Percentiles rank a stretch among this genome's conserved stretches.
Conservation (phyloP, 2,329 filamentous ascomycete genomes). For the Ceratocystis diversiconidia region DNA sequence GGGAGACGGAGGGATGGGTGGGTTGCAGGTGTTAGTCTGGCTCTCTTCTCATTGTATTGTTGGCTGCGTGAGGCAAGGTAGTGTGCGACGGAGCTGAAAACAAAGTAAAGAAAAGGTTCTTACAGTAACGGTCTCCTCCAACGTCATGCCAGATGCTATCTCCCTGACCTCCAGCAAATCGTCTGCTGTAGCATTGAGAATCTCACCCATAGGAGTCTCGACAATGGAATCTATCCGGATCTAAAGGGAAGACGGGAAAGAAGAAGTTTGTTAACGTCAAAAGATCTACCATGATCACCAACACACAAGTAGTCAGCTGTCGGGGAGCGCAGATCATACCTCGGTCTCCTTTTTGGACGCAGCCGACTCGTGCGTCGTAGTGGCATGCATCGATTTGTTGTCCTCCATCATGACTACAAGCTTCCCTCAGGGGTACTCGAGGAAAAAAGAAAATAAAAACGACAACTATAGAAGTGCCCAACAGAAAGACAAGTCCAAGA, state of each 20-base stretch:
- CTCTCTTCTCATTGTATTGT: background rate
- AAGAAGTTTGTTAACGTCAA: background rate
- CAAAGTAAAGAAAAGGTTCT: slow-evolving; percentile 1
- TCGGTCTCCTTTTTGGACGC: slow-evolving; percentile 1
- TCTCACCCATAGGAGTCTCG: slow-evolving; percentile 3
- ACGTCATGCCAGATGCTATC: slow-evolving; percentile 25
- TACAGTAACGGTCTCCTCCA: slow-evolving; percentile 26
- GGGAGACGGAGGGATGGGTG: background rate
- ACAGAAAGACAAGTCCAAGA: background rate
- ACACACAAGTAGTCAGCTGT: background rate
- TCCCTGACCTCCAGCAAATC: slow-evolving; percentile 33
- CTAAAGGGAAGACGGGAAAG: background rate
- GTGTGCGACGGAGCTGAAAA: too few species aligned
- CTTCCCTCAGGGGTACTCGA: background rate
- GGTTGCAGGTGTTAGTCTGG: background rate
- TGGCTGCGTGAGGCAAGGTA: background rate
- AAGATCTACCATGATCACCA: background rate
- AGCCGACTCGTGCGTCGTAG: background rate
- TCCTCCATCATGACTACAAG: background rate
- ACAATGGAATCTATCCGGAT: slow-evolving; percentile 6
- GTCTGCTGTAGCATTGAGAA: slow-evolving; percentile 29
- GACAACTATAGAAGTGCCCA: background rate
- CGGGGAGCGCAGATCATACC: background rate
- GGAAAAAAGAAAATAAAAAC: background rate
- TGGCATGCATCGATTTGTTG: background rate